These are phyloP conservation scores for Talaromyces sp. DNA, from an alignment of 2,329 filamentous ascomycete genomes.

Conservation along the genomic window DNA sequence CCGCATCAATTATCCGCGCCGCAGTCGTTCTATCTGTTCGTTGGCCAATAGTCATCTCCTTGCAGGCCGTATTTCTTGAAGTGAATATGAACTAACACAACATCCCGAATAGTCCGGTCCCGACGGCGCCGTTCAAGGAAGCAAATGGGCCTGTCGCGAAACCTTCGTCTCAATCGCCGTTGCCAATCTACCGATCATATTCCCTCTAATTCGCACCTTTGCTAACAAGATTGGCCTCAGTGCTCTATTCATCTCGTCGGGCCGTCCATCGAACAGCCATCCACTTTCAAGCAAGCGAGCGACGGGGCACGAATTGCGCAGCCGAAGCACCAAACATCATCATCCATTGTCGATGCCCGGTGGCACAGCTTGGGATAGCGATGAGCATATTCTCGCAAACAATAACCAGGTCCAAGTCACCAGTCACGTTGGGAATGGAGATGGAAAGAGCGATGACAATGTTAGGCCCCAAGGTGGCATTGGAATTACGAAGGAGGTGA, in stretches of 20 bases:
- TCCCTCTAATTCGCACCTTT: constrained; percentile 29
- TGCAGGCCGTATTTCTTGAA: background rate
- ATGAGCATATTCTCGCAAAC: constrained; percentile 27
- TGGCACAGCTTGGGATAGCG: constrained; percentile 28
- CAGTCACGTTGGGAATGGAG: background rate
- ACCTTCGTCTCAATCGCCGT: constrained; percentile 43
- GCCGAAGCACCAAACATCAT: background rate
- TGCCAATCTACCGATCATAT: constrained; percentile 41
- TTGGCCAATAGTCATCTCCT: background rate
- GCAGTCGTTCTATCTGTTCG: constrained; percentile 42
- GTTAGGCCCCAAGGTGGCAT: background rate
- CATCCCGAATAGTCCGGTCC: constrained; percentile 26
- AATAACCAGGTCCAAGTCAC: background rate
- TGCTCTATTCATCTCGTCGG: constrained; percentile 26
- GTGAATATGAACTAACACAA: background rate
- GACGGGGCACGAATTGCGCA: constrained; percentile 19
- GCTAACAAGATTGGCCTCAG: constrained; percentile 29
- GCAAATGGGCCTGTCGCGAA: constrained; percentile 43
- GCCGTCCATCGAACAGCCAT: constrained; percentile 23
- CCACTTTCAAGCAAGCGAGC: constrained; percentile 23
- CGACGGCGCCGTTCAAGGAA: constrained; percentile 36
- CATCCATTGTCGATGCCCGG: constrained; percentile 18
- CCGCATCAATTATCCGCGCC: constrained; percentile 52
- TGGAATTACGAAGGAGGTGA: background rate
- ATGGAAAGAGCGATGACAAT: background rate